Evolutionary conservation across 768 basidiomycete species (phyloP).

Genomic region (Pluteus cervinus): DNA sequence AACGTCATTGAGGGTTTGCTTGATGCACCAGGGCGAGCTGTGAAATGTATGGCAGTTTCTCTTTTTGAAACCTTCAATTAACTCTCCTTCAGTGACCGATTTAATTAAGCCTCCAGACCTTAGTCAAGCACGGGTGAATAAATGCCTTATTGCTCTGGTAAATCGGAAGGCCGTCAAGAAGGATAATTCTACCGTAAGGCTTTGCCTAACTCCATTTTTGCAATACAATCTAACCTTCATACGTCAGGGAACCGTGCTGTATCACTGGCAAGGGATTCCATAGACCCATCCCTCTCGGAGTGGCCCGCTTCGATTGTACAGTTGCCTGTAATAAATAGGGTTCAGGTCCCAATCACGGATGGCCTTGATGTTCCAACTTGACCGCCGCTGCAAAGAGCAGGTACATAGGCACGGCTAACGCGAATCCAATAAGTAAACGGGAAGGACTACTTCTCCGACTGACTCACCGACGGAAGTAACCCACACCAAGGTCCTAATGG

Average conservation of each 20-base stretch:
- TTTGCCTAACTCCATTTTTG: neutral
- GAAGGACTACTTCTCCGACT: neutral
- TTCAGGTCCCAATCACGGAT: neutral
- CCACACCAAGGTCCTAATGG: constrained; percentile 1
- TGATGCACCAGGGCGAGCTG: constrained; percentile 51
- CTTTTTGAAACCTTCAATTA: neutral
- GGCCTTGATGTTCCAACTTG: neutral
- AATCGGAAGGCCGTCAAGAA: constrained; percentile 81
- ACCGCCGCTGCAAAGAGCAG: neutral
- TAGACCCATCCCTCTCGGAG: too few species aligned
- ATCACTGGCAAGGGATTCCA: constrained; percentile 63
- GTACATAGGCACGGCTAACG: neutral
- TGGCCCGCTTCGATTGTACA: too few species aligned
- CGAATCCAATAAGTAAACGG: neutral
- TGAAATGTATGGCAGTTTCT: constrained; percentile 48
- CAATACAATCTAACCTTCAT: neutral
- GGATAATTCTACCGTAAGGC: constrained; percentile 54
- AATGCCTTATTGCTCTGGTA: constrained; percentile 87
- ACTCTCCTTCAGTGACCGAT: constrained; percentile 52
- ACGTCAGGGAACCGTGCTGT: constrained; percentile 58
- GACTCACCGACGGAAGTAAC: neutral
- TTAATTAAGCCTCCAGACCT: constrained; percentile 76
- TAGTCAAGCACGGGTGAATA: constrained; percentile 88
- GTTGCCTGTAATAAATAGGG: too few species aligned
- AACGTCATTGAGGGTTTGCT: constrained; percentile 72